Conservation (phyloP, 495 filamentous ascomycete species). For the Lichenothelia convexa region DNA sequence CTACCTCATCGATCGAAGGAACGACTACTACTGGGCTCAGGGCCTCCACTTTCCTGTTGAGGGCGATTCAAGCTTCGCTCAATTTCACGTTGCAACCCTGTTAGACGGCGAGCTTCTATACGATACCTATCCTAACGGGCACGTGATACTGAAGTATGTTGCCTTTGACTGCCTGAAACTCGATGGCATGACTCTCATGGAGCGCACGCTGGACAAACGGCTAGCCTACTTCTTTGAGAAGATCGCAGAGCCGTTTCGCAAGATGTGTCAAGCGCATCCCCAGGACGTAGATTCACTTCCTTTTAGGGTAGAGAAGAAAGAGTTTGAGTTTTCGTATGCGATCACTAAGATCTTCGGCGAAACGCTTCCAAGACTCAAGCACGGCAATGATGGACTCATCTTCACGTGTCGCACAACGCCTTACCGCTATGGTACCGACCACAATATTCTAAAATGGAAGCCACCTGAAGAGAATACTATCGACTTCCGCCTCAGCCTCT, state of each 20-base stretch:
- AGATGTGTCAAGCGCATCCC: conserved; percentile 47
- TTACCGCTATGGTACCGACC: conserved; percentile 80
- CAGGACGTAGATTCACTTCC: conserved; percentile 49
- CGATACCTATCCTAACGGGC: conserved; percentile 45
- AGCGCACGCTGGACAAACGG: conserved; percentile 68
- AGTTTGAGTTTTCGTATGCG: conserved; percentile 71
- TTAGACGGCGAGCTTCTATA: conserved; percentile 88
- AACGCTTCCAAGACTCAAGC: conserved; percentile 62
- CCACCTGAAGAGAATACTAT: conserved; percentile 80
- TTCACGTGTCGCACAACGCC: conserved; percentile 78
- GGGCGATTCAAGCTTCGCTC: conserved; percentile 32
- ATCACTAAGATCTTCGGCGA: conserved; percentile 80
- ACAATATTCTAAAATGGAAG: conserved; percentile 94
- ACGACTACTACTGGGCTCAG: conserved; percentile 76
- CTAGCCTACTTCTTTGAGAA: conserved; percentile 67
- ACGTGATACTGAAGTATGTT: conserved; percentile 40
- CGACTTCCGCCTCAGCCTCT: conserved; percentile 66
- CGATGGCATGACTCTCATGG: conserved; percentile 56
- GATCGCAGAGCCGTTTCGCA: conserved; percentile 62
- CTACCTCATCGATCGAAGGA: conserved; percentile 91
- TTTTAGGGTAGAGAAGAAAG: conserved; percentile 71
- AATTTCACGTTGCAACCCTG: conserved; percentile 63
- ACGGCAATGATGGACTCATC: conserved; percentile 91
- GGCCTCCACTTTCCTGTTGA: conserved; percentile 65
- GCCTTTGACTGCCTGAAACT: conserved; percentile 86